Base-by-base conservation (phyloP, 345 rosid species). In the Lagerstroemia speciosa region DNA sequence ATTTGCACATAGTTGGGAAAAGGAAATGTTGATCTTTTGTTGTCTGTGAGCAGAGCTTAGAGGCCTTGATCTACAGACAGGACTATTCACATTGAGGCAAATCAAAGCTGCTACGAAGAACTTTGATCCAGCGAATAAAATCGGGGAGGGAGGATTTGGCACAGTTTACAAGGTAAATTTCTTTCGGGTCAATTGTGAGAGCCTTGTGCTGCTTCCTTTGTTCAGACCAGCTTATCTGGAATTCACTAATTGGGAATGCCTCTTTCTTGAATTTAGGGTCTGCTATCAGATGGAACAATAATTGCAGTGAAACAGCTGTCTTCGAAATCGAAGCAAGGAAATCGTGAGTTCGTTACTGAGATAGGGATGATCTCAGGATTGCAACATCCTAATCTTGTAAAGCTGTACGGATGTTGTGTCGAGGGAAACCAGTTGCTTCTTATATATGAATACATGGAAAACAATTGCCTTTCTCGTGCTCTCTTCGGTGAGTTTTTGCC, bases 141-240 rank as follows among this genome's bases (percentile, higher is more conserved):
- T 89, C 62, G 96, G 93, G 33, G 89, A 89, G 83, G 93, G 93
- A 77, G 96, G 96, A 68, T 87, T 87, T 74, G 93, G 96, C 76
- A 72, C 82, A 64, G 93, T 89, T 64, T 87, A 87, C 73, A 89
- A 80, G 82, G 96, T 87, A 75, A 75, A 4, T 2, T 12, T 27
- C 27, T 27, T 58, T 5, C 24, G 5, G 15, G 9, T 64, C 37
- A 32, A 9, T 1, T 36, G 38, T 8, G 17, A 9, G 11, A 32
- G 8, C 38, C 38, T 36, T 36, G 38, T 4, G 38, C 8, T 36
- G 38, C 38, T 36, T 36, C 8, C 7, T 36, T 36, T 36, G 38
- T 36, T 36, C 38, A 36, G 14, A 9, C 46, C 14, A 41, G 14
- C 24, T 48, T 48, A 20, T 3, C 19, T 16, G 4, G 41, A 62